These are phyloP conservation scores for Triticum urartu DNA, from an alignment of 176 grass and related monocot genomes.

Conservation along the genomic window DNA sequence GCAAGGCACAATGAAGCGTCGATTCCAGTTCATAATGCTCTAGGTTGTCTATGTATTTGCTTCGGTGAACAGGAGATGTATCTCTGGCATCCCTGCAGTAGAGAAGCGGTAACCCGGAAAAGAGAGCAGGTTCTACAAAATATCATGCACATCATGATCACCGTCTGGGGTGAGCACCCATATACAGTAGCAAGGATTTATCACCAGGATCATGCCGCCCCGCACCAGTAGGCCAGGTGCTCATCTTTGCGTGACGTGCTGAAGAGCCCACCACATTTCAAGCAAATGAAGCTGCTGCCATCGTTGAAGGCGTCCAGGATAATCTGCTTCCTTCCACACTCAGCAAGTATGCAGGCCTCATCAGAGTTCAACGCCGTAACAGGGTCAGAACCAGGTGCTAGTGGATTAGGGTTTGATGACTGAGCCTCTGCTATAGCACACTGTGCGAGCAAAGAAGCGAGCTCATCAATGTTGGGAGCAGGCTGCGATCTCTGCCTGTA, in stretches of 20 bases:
- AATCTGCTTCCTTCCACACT: constrained; percentile 76
- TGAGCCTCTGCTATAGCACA: constrained; percentile 87
- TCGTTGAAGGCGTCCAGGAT: constrained; percentile 90
- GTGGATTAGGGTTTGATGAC: constrained; percentile 27
- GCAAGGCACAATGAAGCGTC: not conserved
- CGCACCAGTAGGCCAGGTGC: constrained; percentile 89
- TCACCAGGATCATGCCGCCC: constrained; percentile 42
- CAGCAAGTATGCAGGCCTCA: constrained; percentile 67
- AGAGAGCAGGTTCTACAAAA: constrained; percentile 33
- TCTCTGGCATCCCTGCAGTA: constrained; percentile 27
- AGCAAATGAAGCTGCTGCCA: constrained; percentile 94
- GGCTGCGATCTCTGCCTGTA: constrained; percentile 58
- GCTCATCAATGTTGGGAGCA: constrained; percentile 48
- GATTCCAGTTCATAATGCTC: constrained; percentile 7
- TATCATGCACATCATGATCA: constrained; percentile 30
- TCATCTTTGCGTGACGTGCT: constrained; percentile 79
- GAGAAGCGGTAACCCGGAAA: constrained; percentile 19
- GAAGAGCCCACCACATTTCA: constrained; percentile 80
- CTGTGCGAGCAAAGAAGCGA: constrained; percentile 82
- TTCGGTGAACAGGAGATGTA: constrained; percentile 9
- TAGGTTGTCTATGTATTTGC: constrained; percentile 19
- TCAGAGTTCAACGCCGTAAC: constrained; percentile 48
- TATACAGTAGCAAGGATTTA: constrained; percentile 21
- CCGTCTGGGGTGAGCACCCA: constrained; percentile 10
- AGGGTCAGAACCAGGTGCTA: constrained; percentile 41